Conservation (phyloP, 352 stramenopile genomes). For the Aphanomyces invadans region DNA sequence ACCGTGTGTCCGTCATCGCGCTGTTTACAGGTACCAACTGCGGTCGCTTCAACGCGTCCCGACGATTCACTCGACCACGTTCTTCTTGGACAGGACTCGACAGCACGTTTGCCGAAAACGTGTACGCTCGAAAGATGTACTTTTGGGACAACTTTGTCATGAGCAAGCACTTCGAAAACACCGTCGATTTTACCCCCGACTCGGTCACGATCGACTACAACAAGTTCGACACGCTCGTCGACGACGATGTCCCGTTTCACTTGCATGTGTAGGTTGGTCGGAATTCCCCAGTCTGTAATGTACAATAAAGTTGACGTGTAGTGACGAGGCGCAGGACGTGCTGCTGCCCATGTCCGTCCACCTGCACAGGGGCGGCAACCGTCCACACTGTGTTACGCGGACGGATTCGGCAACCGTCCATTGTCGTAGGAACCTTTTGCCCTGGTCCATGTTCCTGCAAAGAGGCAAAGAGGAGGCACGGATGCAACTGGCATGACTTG, state of each 20-base stretch:
- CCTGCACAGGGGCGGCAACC: too few species aligned
- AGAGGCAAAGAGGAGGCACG: too few species aligned
- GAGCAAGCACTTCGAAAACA: slow-evolving; percentile 69
- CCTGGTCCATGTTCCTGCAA: too few species aligned
- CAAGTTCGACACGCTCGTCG: slow-evolving; percentile 38
- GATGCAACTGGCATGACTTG: too few species aligned
- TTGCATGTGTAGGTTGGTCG: slow-evolving; percentile 13
- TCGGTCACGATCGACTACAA: slow-evolving; percentile 58
- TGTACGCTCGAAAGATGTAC: slow-evolving; percentile 83
- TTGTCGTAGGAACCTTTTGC: too few species aligned
- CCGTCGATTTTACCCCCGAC: slow-evolving; percentile 60
- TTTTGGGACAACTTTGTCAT: slow-evolving; percentile 83
- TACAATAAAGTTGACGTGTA: too few species aligned
- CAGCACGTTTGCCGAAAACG: slow-evolving; percentile 78
- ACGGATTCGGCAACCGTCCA: too few species aligned
- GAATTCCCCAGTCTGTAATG: too few species aligned
- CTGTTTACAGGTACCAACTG: slow-evolving; percentile 44
- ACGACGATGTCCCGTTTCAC: slow-evolving; percentile 11
- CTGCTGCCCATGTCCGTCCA: too few species aligned
- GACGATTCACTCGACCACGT: background rate
- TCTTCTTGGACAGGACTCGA: too few species aligned
- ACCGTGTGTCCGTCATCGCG: slow-evolving; percentile 65
- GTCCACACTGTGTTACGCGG: too few species aligned
- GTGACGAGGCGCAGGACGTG: too few species aligned
- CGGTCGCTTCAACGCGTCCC: background rate